phyloP scores from a whole-genome alignment of 495 filamentous ascomycete genomes.

The Lasiosphaeria hispida region DNA sequence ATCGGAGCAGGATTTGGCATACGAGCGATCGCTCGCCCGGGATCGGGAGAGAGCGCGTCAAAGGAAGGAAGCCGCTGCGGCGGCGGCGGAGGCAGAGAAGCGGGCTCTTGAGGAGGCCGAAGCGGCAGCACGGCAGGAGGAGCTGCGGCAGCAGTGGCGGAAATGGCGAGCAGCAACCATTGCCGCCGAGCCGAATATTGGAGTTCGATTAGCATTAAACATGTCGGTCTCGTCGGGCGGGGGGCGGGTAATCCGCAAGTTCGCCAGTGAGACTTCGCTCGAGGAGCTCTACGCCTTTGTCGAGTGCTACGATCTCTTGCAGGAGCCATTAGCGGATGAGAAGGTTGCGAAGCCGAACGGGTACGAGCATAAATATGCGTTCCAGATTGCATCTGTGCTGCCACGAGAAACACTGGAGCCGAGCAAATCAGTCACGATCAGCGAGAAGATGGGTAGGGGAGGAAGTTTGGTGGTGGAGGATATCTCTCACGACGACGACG shows the following conservation, averaged over 20 bases:
- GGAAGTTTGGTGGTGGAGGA: constrained; percentile 86
- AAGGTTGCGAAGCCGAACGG: constrained; percentile 55
- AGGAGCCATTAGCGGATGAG: constrained; percentile 31
- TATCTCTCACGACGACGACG: constrained; percentile 29
- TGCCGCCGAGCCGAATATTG: constrained; percentile 61
- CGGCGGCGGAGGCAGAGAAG: constrained; percentile 55
- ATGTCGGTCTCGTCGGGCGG: constrained; percentile 62
- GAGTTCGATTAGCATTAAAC: constrained; percentile 78
- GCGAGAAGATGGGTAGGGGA: constrained; percentile 72
- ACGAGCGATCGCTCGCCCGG: constrained; percentile 82
- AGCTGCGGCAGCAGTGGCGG: constrained; percentile 69
- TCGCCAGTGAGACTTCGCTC: constrained; percentile 59
- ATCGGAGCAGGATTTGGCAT: constrained; percentile 83
- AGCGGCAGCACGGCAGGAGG: constrained; percentile 55
- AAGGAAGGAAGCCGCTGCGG: constrained; percentile 70
- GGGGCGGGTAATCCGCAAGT: constrained; percentile 69
- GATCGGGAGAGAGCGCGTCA: constrained; percentile 79
- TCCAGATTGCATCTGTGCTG: constrained; percentile 78
- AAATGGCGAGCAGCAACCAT: constrained; percentile 73
- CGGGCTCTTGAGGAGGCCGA: constrained; percentile 58
- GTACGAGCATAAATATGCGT: constrained; percentile 76
- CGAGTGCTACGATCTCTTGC: constrained; percentile 76
- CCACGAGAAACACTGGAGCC: constrained; percentile 76
- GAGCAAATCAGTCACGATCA: constrained; percentile 59
- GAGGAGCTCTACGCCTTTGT: constrained; percentile 97